Percentiles rank a stretch among this genome's conserved stretches.
phyloP scores from a whole-genome alignment of 2,329 filamentous ascomycete genomes.

The Scytalidium sp. region DNA sequence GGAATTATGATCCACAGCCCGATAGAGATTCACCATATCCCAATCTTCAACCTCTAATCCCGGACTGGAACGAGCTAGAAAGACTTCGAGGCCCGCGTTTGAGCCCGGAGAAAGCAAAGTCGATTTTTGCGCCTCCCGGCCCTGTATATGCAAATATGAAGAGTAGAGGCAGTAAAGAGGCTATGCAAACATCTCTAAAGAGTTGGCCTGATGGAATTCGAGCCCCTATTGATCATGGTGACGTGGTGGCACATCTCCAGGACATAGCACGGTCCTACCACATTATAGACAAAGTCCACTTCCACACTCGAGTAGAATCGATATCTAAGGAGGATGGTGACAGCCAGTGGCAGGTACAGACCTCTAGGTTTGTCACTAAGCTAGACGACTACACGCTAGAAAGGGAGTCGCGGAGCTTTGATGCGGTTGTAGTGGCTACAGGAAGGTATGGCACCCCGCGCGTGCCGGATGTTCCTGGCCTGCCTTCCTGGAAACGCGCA shows the following conservation, averaged over 20 bases:
- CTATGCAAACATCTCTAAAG: slow-evolving; percentile 40
- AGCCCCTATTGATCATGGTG: slow-evolving; percentile 54
- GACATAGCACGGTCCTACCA: slow-evolving; percentile 49
- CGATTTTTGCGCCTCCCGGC: background rate
- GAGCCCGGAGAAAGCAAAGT: background rate
- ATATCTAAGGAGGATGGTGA: no score
- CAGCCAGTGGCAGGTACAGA: no score
- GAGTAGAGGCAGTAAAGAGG: no score
- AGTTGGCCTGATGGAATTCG: slow-evolving; percentile 58
- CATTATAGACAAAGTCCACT: slow-evolving; percentile 47
- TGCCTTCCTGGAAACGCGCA: slow-evolving; percentile 51
- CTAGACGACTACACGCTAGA: no score
- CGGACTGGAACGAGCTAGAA: no score
- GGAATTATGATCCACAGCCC: no score
- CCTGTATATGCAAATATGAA: slow-evolving; percentile 3
- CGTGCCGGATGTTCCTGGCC: slow-evolving; percentile 57
- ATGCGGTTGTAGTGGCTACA: slow-evolving; percentile 63
- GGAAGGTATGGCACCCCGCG: slow-evolving; percentile 66
- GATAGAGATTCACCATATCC: no score
- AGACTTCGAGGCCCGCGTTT: no score
- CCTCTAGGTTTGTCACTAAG: no score
- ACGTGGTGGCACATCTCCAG: slow-evolving; percentile 59
- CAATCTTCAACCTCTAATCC: background rate
- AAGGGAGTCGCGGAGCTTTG: no score
- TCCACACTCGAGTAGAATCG: slow-evolving; percentile 58